Evolutionary conservation across 1,284 basidiomycete genomes (phyloP), one percentile per base, ranked within the genome.

Genomic region (Tilletia caries): DNA sequence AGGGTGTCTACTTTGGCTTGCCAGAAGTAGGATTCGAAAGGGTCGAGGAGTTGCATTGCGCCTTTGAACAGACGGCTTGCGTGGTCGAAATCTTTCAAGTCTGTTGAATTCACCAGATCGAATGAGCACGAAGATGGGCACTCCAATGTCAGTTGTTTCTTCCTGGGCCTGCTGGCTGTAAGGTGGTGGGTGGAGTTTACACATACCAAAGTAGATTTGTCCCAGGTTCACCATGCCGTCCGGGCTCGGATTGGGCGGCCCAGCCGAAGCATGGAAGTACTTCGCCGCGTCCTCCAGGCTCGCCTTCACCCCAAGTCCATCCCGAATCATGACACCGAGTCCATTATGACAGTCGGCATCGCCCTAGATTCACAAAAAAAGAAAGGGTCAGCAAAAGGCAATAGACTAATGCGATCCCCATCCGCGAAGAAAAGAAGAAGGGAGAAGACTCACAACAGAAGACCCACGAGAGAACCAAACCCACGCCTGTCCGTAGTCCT

Each of bases 381-480:
- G 20, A 50, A 50, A 65, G 32, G 20, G 44, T 50, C 37, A 44
- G 25, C n/a, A 25, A n/a, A 18, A 43, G 10, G 66, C 3, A 25
- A 32, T 20, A 41, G 8, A 66, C n/a, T 52, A n/a, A n/a, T n/a
- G n/a, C n/a, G n/a, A n/a, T 29, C 23, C 27, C 48, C 15, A 68
- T 23, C 15, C 13, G 8, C 29, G 66, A 43, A 52, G 41, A 23
- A 18, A 50, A 18, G 20, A 18, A 50, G 25, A 50, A n/a, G n/a
- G n/a, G 18, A 15, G 32, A 78, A 83, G 20, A 50, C 48, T 50
- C 48, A 50, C 48, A n/a, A 20, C 48, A 23, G 20, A n/a, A n/a
- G 82, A 89, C 0, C 93, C 95, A 58, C 95, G 87, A 76, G 93
- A 90, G 79, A 95, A 95, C 96, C 96, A 99, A 84, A 95, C 88